Evolutionary conservation across 805 yeast genomes (phyloP), one percentile per base, ranked within the genome.

Genomic region (Lachancea nothofagi): DNA sequence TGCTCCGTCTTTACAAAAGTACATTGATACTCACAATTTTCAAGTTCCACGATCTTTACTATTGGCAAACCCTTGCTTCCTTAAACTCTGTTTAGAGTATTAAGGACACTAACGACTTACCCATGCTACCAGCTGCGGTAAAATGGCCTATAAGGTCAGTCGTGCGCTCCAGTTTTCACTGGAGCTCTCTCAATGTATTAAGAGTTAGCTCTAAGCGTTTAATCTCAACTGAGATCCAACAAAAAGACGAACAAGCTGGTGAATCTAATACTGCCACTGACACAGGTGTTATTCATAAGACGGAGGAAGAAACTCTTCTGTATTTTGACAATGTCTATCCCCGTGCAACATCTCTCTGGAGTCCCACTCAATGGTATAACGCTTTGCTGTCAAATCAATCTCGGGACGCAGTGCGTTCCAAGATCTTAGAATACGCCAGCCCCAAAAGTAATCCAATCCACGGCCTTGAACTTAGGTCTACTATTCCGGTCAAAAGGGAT

Each of bases 401-500:
- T 3, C 55, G 66, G 4, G 65, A 65, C 14, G 70, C 69, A 8
- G 62, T 65, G 14, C 62, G 70, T 18, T 66, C 62, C 1, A 64
- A 63, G 24, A 64, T 75, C 7, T 38, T 58, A 38, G 47, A 53
- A 2, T 54, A 71, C 9, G 71, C 77, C 0, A 62, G 66, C 25
- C 68, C 73, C 5, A 47, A 48, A 4, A 46, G 46, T 1, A 55
- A 53, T 15, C 66, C 70, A 2, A 61, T 69, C n/a, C 59, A 60
- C 29, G 69, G 65, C 2, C 42, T 79, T 18, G 62, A 70, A 21
- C 66, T 86, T 35, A 68, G 74, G 5, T 78, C 79, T 2, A 70
- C 86, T 22, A 75, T 80, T 23, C 83, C 93, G 0, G 73, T 89
- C 40, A 70, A 68, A 41, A 70, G 95, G 44, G 98, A 93, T 55